Percentiles rank a stretch among this genome's conserved stretches.
Evolutionary conservation across 768 basidiomycete genomes (phyloP).

Genomic region (Dacryopinax spathularia): DNA sequence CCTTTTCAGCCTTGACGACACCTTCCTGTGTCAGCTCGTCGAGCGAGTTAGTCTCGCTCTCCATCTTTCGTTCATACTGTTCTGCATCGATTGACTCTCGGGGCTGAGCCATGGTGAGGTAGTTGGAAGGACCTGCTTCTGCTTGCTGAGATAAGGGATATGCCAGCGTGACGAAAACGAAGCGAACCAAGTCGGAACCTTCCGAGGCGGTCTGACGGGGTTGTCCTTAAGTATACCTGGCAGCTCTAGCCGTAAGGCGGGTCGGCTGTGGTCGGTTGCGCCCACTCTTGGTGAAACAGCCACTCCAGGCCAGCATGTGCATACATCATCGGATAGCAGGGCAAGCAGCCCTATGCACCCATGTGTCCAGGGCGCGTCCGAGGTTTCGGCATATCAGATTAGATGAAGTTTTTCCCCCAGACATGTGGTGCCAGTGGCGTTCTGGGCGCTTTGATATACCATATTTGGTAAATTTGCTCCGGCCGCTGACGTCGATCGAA

Average conservation of each 20-base stretch:
- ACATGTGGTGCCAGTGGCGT: background rate
- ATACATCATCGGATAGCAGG: too few relatives aligned
- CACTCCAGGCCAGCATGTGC: background rate
- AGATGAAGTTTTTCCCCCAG: background rate
- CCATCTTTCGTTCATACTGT: background rate
- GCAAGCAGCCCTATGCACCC: too few relatives aligned
- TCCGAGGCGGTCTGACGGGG: background rate
- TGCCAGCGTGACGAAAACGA: background rate
- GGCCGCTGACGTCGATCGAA: too few relatives aligned
- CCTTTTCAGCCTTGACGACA: slow-evolving; percentile 3
- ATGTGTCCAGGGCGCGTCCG: background rate
- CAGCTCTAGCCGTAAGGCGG: background rate
- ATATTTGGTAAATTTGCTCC: background rate
- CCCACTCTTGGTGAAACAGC: background rate
- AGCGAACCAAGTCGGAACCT: background rate
- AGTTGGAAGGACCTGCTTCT: slow-evolving; percentile 1
- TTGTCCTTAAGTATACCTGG: background rate
- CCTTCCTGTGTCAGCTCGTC: slow-evolving; percentile 1
- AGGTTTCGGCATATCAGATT: slow-evolving; percentile 1
- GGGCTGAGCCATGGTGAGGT: background rate
- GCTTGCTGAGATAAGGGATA: background rate
- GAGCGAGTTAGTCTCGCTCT: background rate
- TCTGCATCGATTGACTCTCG: background rate
- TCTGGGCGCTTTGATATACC: background rate
- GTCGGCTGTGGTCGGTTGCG: background rate